phyloP scores from a whole-genome alignment of 495 filamentous ascomycete species.

The Trichoderma asperelloides region DNA sequence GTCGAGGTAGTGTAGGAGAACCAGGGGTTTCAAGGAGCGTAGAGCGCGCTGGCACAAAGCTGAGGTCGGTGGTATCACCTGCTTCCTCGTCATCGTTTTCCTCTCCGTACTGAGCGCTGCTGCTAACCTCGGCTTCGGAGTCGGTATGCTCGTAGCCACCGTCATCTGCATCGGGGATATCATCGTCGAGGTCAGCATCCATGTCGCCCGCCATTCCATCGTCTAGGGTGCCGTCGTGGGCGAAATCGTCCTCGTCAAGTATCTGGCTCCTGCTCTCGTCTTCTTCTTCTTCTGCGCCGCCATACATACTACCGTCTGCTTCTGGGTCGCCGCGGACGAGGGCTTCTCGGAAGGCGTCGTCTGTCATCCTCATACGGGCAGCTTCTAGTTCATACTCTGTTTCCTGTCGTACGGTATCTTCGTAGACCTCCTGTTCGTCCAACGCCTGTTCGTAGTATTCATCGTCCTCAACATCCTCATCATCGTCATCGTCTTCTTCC shows the following conservation, averaged over 20 bases:
- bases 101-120: slow-evolving; percentile 19
- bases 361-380: slow-evolving; percentile 29
- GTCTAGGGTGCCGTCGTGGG: slow-evolving; percentile 17
- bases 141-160: slow-evolving; percentile 75
- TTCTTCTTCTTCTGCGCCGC: slow-evolving; percentile 35
- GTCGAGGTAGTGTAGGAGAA: slow-evolving; percentile 14
- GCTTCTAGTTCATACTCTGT: slow-evolving; percentile 6
- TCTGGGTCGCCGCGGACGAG: slow-evolving; percentile 36
- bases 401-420: slow-evolving; percentile 6
- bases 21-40: background rate
- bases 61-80: slow-evolving; percentile 34
- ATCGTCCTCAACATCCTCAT: slow-evolving; percentile 24
- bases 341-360: slow-evolving; percentile 38
- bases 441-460: slow-evolving; percentile 20
- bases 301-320: slow-evolving; percentile 26
- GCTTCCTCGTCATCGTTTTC: slow-evolving; percentile 31
- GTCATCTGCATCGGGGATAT: slow-evolving; percentile 54
- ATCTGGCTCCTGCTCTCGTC: slow-evolving; percentile 39
- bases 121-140: slow-evolving; percentile 59
- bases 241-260: slow-evolving; percentile 45
- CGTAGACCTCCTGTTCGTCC: slow-evolving; percentile 12
- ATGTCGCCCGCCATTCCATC: slow-evolving; percentile 41
- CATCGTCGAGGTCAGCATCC: slow-evolving; percentile 54
- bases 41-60: slow-evolving; percentile 18
- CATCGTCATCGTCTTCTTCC: slow-evolving; percentile 25